Evolutionary conservation across 2,329 filamentous ascomycete genomes (phyloP).

Genomic region (Diaporthe sp.): DNA sequence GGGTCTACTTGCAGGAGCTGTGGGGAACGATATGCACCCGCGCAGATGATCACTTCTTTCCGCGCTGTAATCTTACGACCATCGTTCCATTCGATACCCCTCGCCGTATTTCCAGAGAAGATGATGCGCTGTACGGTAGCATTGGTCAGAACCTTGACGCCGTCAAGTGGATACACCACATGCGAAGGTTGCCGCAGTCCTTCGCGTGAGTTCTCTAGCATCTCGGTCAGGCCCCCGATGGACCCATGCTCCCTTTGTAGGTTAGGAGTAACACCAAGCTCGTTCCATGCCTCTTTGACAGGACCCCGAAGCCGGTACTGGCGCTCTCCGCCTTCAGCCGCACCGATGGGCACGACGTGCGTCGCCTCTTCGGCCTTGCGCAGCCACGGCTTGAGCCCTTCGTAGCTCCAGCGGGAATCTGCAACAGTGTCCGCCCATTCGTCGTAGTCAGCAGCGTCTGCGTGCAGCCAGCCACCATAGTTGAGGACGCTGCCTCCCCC

Average conservation of each 20-base stretch:
- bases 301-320: conserved; percentile 55
- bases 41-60: conserved; percentile 54
- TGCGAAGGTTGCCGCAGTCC: conserved; percentile 45
- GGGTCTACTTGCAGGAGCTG: conserved; percentile 47
- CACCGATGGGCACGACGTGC: conserved; percentile 48
- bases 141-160: conserved; percentile 46
- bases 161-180: conserved; percentile 47
- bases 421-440: conserved; percentile 43
- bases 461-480: conserved; percentile 48
- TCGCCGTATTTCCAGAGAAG: conserved; percentile 41
- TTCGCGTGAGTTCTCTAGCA: conserved; percentile 46
- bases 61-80: conserved; percentile 48
- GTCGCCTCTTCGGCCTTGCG: conserved; percentile 55
- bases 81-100: conserved; percentile 48
- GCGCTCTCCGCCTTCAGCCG: conserved; percentile 47
- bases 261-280: conserved; percentile 53
- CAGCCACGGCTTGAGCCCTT: conserved; percentile 62
- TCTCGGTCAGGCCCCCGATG: conserved; percentile 52
- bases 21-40: conserved; percentile 53
- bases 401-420: conserved; percentile 61
- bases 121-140: conserved; percentile 46
- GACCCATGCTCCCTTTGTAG: conserved; percentile 49
- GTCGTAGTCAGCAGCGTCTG: conserved; percentile 47
- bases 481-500: conserved; percentile 48
- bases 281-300: conserved; percentile 55